Conservation (phyloP, 164 flowering plant genomes). For the Sedum album region DNA sequence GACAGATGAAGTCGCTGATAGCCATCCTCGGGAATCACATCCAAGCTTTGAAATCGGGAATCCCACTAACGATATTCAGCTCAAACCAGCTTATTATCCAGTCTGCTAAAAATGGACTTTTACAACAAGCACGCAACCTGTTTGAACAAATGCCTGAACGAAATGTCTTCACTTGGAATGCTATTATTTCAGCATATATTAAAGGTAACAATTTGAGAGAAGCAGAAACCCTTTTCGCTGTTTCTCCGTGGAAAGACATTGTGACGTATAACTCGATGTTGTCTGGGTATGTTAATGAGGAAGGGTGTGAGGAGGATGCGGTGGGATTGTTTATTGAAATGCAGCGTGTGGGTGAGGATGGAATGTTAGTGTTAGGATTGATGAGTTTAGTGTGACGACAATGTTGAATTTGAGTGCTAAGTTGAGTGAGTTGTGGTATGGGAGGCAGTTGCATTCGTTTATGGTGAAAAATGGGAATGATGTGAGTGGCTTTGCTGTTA, state of each 20-base stretch:
- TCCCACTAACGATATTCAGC: constrained; percentile 19
- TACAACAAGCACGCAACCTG: constrained; percentile 37
- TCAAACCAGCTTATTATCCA: constrained; percentile 52
- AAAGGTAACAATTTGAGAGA: constrained; percentile 27
- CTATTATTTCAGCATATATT: constrained; percentile 54
- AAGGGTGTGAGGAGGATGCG: constrained; percentile 38
- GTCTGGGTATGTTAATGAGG: constrained; percentile 38
- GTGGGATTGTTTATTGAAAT: too few species aligned
- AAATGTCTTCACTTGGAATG: constrained; percentile 75
- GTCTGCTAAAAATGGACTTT: constrained; percentile 36
- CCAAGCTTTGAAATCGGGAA: constrained; percentile 36
- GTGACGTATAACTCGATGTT: constrained; percentile 72
- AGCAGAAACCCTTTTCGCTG: constrained; percentile 45
- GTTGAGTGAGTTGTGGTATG: constrained; percentile 26
- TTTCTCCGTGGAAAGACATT: constrained; percentile 39
- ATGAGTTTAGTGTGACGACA: constrained; percentile 57
- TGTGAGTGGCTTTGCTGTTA: constrained; percentile 32
- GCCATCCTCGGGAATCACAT: constrained; percentile 33
- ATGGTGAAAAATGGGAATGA: constrained; percentile 62
- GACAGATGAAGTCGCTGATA: constrained; percentile 29
- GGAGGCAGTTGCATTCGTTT: constrained; percentile 54
- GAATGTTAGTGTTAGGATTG: constrained; percentile 21
- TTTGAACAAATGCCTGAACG: constrained; percentile 72
- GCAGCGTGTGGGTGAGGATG: constrained; percentile 20
- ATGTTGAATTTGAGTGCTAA: constrained; percentile 52